Evolutionary conservation across 2,329 filamentous ascomycete genomes (phyloP), one percentile per base, ranked within the genome.

Genomic region (Nemania bipapillata): DNA sequence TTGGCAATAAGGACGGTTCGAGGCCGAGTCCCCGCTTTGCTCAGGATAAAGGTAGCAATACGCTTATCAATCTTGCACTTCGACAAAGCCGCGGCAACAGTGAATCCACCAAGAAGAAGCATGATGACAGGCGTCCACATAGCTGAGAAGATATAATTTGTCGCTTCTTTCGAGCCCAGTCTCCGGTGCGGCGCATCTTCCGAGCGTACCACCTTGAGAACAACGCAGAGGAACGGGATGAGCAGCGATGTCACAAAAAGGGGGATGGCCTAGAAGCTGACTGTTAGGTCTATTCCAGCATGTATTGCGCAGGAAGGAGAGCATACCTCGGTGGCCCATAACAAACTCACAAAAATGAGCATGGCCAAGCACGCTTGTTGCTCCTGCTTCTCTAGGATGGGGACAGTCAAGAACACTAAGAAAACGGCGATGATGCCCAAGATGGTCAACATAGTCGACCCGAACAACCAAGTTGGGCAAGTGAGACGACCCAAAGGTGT

Each of bases 111-210:
- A 0, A 99, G 89, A 24, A 99, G 85, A 17, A 99, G 88, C 96
- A 99, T 98, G 74, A 99, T 99, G 63, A 99, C 96, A 0, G 96
- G 95, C 3, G 95, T 97, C 96, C 96, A 99, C 96, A 99, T 99
- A 28, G 96, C 91, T 4, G 93, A 86, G 76, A 99, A 98, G 66
- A 97, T 91, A 76, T 92, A 95, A 30, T 87, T 85, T 0, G 95
- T 93, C 0, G 96, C 94, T 50, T 89, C 86, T 78, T 94, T 94
- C 2, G 94, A 88, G n/a, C 87, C 86, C 6, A 99, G 85, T 24
- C 95, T 89, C 52, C 83, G 81, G 69, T 93, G 85, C 0, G 91
- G 90, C 74, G 80, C 78, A 4, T 89, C 87, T 61, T 96, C 92
- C 35, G 90, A 88, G 35, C 93, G 90, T 69, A 97, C 92, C 24